Base-by-base conservation (phyloP, 306 rosid species). In the Begonia peltatifolia region DNA sequence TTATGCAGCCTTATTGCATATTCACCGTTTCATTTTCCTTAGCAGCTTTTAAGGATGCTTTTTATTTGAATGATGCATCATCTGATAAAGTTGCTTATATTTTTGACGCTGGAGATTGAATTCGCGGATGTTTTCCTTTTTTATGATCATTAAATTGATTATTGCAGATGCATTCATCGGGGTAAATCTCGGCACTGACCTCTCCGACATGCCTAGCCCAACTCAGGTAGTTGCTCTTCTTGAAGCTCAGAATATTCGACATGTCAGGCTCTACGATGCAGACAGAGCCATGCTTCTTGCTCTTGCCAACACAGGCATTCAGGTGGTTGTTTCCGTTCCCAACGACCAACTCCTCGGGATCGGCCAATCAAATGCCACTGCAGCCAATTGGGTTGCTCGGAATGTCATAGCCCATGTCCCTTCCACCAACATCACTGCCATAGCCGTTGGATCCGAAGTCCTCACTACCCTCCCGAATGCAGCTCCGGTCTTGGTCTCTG, bases 341-440 rank as follows among this genome's bases (percentile, higher is more conserved):
- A 88, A 88, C 44, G 94, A 88, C 62, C 94, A 84, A 69, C 62
- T 88, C 61, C 86, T 88, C 2, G 96, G 88, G 67, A 88, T 88
- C 47, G 96, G 96, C 49, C 92, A 84, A 72, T 88, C 96, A 72
- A 88, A 88, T 68, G 84, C 93, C 58, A 81, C 96, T 11, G 94
- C 96, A 4, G 96, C 94, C 76, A 88, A 84, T 62, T 88, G 96
- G 96, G 75, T 88, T 63, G 6, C 82, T 53, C 87, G 93, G 38
- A 84, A 88, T 68, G 88, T 88, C 70, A 52, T 88, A 18, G 82
- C 94, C 30, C 94, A 88, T 68, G 84, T 77, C 61, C 94, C 96
- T 52, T 84, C 88, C 46, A 88, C 96, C 59, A 88, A 88, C 79
- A 88, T 88, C 25, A 88, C 94, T 14, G 60, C 84, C 46, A 75